A percentile compares a stretch with the other conserved stretches of the same genome.
These are phyloP conservation scores for Pyrrhoderma lamaoense DNA, from an alignment of 1,284 basidiomycete species.

Conservation along the genomic window DNA sequence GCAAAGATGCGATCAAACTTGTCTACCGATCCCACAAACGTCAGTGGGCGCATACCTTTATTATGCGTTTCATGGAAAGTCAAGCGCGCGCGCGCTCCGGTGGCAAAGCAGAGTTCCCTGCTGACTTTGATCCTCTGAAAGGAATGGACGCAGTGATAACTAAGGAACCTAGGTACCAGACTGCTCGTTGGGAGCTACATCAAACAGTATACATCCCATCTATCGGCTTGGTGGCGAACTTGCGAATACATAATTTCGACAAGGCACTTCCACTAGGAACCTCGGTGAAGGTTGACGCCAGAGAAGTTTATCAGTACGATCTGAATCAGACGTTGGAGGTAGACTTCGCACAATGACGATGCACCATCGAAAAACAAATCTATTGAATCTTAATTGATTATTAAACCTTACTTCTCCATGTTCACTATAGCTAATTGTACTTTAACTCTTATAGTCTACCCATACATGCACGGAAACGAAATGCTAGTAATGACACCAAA, in stretches of 20 bases:
- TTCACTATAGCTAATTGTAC: conserved; percentile 8
- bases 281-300: conserved; percentile 7
- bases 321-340: conserved; percentile 7
- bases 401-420: neutral
- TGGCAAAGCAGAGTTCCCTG: neutral
- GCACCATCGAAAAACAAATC: neutral
- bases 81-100: neutral
- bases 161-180: neutral
- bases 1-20: conserved; percentile 25
- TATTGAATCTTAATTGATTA: no score
- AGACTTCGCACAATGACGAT: neutral
- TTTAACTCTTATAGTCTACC: neutral
- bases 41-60: conserved; percentile 30
- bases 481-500: no score
- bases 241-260: neutral
- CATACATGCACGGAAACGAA: no score
- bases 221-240: conserved; percentile 4
- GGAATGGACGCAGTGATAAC: conserved; percentile 1
- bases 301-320: conserved; percentile 1
- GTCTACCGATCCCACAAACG: conserved; percentile 27
- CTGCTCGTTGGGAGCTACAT: neutral
- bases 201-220: conserved; percentile 10
- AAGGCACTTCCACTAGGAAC: neutral
- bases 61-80: conserved; percentile 26
- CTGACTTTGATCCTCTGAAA: neutral